Evolutionary conservation across 805 yeast genomes (phyloP).

Genomic region (Saccharomycopsis sp.): DNA sequence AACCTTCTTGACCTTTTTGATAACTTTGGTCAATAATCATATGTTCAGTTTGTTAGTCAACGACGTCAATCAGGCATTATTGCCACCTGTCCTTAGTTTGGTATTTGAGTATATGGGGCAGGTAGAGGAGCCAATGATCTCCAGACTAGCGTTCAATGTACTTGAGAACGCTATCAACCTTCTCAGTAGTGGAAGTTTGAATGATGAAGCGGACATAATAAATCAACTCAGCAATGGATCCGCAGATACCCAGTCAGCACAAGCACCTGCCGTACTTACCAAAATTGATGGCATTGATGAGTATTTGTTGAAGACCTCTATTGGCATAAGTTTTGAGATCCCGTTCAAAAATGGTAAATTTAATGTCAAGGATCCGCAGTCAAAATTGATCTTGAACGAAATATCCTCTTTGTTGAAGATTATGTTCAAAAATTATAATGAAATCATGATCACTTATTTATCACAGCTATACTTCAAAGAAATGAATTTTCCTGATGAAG

Average conservation of each 20-base stretch:
- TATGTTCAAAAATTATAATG: conserved; percentile 44
- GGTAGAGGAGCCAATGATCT: conserved; percentile 53
- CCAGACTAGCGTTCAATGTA: conserved; percentile 64
- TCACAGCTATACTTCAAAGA: conserved; percentile 42
- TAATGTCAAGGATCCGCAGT: conserved; percentile 72
- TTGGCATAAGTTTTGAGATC: conserved; percentile 66
- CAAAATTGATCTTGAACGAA: conserved; percentile 67
- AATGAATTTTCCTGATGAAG: conserved; percentile 51
- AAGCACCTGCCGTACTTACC: conserved; percentile 35
- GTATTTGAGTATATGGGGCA: conserved; percentile 61
- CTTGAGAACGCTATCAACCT: conserved; percentile 54
- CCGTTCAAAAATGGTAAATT: conserved; percentile 67
- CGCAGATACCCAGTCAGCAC: not conserved
- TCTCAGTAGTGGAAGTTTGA: conserved; percentile 64
- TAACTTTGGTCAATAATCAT: conserved; percentile 68
- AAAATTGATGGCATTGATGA: conserved; percentile 65
- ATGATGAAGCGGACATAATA: conserved; percentile 54
- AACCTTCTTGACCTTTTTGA: conserved; percentile 61
- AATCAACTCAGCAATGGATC: conserved; percentile 23
- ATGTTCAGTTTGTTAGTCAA: conserved; percentile 71
- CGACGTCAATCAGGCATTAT: conserved; percentile 51
- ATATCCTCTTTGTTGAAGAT: conserved; percentile 62
- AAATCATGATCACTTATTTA: conserved; percentile 46
- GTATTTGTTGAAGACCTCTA: conserved; percentile 58
- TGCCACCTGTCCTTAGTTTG: conserved; percentile 56